A percentile compares a stretch with the other conserved stretches of the same genome.
phyloP scores from a whole-genome alignment of 495 filamentous ascomycete genomes.

The Delitschia confertaspora region DNA sequence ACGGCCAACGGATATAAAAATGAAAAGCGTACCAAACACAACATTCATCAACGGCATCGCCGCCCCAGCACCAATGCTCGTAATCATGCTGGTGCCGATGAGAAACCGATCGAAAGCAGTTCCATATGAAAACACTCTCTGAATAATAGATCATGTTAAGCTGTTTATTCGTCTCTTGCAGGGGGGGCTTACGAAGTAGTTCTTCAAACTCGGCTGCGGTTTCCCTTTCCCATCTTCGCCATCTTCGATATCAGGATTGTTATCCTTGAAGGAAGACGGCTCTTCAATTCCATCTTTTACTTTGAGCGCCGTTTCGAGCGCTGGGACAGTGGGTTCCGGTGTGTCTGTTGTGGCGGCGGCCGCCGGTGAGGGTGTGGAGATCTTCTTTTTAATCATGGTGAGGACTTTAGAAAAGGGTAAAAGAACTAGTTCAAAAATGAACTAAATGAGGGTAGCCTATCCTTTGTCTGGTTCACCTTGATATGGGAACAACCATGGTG shows the following conservation, averaged over 20 bases:
- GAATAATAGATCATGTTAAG: neutral
- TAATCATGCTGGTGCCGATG: conserved; percentile 8
- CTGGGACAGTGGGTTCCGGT: conserved; percentile 6
- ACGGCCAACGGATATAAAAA: too few species aligned
- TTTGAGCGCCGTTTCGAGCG: conserved; percentile 2
- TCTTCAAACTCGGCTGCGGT: conserved; percentile 15
- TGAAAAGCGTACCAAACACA: conserved; percentile 19
- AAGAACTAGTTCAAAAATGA: too few species aligned
- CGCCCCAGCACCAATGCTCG: conserved; percentile 29
- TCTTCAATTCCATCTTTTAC: conserved; percentile 11
- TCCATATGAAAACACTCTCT: conserved; percentile 26
- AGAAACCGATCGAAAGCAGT: conserved; percentile 22
- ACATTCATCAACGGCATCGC: conserved; percentile 28
- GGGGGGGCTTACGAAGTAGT: conserved; percentile 19
- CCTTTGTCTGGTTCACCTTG: too few species aligned
- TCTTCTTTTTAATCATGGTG: too few species aligned
- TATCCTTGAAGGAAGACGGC: neutral
- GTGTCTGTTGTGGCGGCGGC: conserved; percentile 5
- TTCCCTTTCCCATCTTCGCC: conserved; percentile 15
- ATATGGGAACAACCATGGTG: too few species aligned
- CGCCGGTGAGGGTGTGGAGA: too few species aligned
- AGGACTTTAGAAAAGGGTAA: too few species aligned
- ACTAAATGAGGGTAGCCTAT: too few species aligned
- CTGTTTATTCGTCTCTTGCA: neutral
- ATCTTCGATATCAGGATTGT: conserved; percentile 1